phyloP scores from a whole-genome alignment of 179 eudicot genomes.

The Monotropa hypopitys region DNA sequence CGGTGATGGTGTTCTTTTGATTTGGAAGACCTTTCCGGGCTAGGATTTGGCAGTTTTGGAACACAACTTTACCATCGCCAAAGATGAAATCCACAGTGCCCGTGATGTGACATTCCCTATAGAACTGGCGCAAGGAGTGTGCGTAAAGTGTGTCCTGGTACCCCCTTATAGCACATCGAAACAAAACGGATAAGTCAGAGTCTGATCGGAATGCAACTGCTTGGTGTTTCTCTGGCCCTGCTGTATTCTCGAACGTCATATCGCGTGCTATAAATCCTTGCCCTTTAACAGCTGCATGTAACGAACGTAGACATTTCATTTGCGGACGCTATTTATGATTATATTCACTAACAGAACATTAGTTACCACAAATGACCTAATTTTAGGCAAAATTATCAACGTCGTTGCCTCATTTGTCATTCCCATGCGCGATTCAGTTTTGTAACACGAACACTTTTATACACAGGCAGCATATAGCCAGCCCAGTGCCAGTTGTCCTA shows the following conservation, averaged over 20 bases:
- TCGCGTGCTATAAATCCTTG: conserved; percentile 59
- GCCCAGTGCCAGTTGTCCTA: background rate
- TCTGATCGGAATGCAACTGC: conserved; percentile 74
- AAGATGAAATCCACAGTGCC: conserved; percentile 80
- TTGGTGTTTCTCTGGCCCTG: conserved; percentile 66
- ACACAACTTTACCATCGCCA: conserved; percentile 49
- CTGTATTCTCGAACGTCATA: conserved; percentile 65
- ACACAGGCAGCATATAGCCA: no score
- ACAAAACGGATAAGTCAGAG: conserved; percentile 60
- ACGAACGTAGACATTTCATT: background rate
- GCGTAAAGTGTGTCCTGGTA: conserved; percentile 78
- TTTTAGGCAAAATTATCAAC: no score
- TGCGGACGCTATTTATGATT: background rate
- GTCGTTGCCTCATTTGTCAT: no score
- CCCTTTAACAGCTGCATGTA: conserved; percentile 46
- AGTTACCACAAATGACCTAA: background rate
- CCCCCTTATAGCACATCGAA: conserved; percentile 51
- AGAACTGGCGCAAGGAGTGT: conserved; percentile 61
- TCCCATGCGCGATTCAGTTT: no score
- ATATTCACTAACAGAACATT: background rate
- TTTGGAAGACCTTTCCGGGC: conserved; percentile 46
- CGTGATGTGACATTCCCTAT: conserved; percentile 57
- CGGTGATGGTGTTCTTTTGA: conserved; percentile 76
- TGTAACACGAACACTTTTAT: no score
- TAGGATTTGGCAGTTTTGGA: conserved; percentile 49